Conservation (phyloP, 2,329 filamentous ascomycete genomes). For the Aspergillus sergii region DNA sequence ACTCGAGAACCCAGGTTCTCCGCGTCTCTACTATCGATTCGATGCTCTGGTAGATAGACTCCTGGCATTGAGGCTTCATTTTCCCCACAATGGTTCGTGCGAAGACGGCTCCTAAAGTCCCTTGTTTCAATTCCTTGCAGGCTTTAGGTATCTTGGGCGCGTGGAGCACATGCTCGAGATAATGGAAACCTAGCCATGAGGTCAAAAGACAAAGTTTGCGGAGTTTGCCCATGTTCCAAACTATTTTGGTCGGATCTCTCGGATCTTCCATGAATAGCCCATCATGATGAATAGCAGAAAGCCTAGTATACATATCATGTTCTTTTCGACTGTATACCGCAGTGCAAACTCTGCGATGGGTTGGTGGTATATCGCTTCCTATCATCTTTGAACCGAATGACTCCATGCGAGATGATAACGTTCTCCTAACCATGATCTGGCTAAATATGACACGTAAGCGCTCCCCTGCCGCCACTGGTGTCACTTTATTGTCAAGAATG, state of each 20-base stretch:
- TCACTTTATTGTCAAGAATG: not conserved
- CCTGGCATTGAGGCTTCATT: not conserved
- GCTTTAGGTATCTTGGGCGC: not conserved
- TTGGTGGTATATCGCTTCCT: not conserved
- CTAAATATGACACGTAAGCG: not conserved
- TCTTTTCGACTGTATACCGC: not conserved
- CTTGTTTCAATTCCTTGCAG: not conserved
- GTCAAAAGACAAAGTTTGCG: not conserved
- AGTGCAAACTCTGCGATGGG: not conserved
- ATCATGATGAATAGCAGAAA: not conserved
- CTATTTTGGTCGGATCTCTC: not conserved
- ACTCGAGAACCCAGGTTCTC: not conserved
- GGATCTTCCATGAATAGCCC: not conserved
- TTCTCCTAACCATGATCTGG: not conserved
- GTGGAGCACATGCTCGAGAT: not conserved
- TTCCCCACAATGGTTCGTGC: not conserved
- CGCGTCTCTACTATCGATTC: not conserved
- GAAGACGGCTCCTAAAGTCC: not conserved
- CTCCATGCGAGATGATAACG: not conserved
- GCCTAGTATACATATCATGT: not conserved
- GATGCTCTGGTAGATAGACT: not conserved
- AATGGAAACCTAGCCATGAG: not conserved
- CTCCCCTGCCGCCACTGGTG: not conserved
- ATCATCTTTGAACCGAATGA: not conserved
- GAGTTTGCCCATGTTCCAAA: not conserved